Evolutionary conservation across 2,329 filamentous ascomycete species (phyloP), one percentile per base, ranked within the genome.

Genomic region (Knufia petricola): DNA sequence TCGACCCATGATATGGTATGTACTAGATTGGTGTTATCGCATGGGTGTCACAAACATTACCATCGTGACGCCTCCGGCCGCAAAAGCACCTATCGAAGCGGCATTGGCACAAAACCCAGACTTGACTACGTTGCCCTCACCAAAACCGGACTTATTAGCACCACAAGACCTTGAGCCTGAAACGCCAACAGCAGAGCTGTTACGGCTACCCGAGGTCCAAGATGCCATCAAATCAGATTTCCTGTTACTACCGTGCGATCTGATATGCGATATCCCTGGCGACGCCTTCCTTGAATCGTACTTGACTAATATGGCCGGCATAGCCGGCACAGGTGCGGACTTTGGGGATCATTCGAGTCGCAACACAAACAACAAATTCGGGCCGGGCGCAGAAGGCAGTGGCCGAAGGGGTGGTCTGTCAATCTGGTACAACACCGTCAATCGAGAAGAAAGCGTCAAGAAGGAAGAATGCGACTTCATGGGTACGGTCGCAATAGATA

Each of bases 391-490:
- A 34, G 77, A 81, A 60, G 70, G 69, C 48, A 70, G 73, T 2
- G 76, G 78, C 21, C 74, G 79, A 53, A 84, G 84, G 65, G 88
- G 89, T 36, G 92, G 87, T 1, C 71, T 96, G 31, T 84, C 85
- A 4, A 85, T 98, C 1, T 96, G 85, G 81, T 96, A 95, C 65
- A 80, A 90, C 60, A 94, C 88, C 1, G 87, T 87, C 62, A 77
- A 75, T 15, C 61, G 68, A 17, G 83, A 84, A 53, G 81, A 79
- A 4, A 79, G 81, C 30, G 77, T 90, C 53, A 96, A 95, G 68
- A 84, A 84, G 39, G 87, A 95, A 64, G 88, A 95, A 64, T 92
- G 87, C 1, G 90, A 96, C 61, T 95, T 95, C 46, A 78, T 95
- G 59, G 86, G 84, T 7, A 87, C 85, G 1, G 77, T 84, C 0